Base-by-base conservation (phyloP, 306 rosid species). In the Rosa multiflora region DNA sequence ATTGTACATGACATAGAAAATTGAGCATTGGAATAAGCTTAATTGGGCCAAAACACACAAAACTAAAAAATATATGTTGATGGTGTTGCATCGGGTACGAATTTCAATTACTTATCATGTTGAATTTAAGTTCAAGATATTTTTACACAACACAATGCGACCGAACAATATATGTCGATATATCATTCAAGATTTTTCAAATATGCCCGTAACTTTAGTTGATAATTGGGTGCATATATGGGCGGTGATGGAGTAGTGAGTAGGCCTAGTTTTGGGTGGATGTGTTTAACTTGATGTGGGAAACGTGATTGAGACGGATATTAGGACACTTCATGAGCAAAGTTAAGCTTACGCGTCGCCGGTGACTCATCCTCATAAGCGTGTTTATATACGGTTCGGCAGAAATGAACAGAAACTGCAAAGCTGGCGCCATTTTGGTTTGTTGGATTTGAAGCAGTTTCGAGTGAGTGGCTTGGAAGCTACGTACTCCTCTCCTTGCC, bases 331-430 rank as follows among this genome's bases (percentile, higher is more conserved):
- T n/a, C 47, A 53, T 63, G 69, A 63, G 32, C 10, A n/a, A 32
- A n/a, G 21, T n/a, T 29, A 63, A 63, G 69, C 43, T 61, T 14
- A 75, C 80, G 86, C 83, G 81, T 63, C 1, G 5, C 20, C 10
- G 69, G 42, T 64, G 70, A 64, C 44, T 64, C 70, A 15, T 29
- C 8, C 40, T 56, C 26, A 7, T 56, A 56, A 8, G 6, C 1
- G 66, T 21, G 37, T 26, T 0, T 26, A 26, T 21, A 37, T 23
- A 20, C 23, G 0, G 29, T 56, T 8, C 62, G 18, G 67, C 37
- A 62, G 4, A 62, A 29, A 26, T 62, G 2, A 11, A 29, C 67
- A 13, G 69, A 63, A 29, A 63, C 43, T 2, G 44, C 69, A 32
- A 63, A 63, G 69, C 21, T 63, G 44, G 43, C 32, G 10, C 40